A percentile compares a stretch with the other conserved stretches of the same genome.
phyloP scores from a whole-genome alignment of 1,284 basidiomycete species.

The Pterulicium gracile region DNA sequence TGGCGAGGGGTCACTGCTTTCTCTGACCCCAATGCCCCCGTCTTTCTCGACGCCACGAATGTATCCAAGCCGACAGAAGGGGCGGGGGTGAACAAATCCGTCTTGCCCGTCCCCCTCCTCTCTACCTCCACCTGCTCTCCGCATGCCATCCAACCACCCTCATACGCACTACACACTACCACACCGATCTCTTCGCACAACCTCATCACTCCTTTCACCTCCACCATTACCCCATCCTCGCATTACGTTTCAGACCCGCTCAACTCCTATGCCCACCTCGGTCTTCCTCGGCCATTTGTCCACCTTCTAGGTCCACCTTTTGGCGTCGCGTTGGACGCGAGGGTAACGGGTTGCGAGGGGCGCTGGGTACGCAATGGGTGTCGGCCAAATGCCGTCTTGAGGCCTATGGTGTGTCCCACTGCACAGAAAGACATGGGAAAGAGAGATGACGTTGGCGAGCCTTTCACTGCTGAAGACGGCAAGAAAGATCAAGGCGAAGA shows the following conservation, averaged over 20 bases:
- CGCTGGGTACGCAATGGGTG: conserved; percentile 81
- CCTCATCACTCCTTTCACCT: conserved; percentile 46
- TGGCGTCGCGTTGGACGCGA: conserved; percentile 73
- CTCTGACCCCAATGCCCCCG: conserved; percentile 25
- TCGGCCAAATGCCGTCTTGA: conserved; percentile 79
- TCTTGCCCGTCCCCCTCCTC: conserved; percentile 11
- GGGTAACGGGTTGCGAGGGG: conserved; percentile 66
- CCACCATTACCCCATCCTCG: conserved; percentile 48
- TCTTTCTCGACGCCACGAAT: conserved; percentile 29
- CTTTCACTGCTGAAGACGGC: conserved; percentile 1
- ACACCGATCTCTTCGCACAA: conserved; percentile 33
- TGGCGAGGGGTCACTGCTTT: conserved; percentile 67
- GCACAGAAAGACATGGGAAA: conserved; percentile 13
- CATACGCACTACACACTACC: conserved; percentile 40
- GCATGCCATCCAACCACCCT: conserved; percentile 27
- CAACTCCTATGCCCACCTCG: conserved; percentile 61
- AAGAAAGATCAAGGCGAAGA: conserved; percentile 19
- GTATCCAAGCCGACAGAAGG: too few relatives aligned
- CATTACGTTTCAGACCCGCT: conserved; percentile 55
- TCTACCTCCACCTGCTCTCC: conserved; percentile 1
- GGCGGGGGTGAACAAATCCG: too few relatives aligned
- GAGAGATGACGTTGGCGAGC: conserved; percentile 9
- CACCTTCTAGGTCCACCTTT: conserved; percentile 75
- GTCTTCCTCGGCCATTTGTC: conserved; percentile 70
- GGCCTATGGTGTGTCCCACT: conserved; percentile 58